Percentiles rank a stretch among this genome's conserved stretches.
These are phyloP conservation scores for Krasilnikovozyma curviuscula DNA, from an alignment of 768 basidiomycete genomes.

Conservation along the genomic window DNA sequence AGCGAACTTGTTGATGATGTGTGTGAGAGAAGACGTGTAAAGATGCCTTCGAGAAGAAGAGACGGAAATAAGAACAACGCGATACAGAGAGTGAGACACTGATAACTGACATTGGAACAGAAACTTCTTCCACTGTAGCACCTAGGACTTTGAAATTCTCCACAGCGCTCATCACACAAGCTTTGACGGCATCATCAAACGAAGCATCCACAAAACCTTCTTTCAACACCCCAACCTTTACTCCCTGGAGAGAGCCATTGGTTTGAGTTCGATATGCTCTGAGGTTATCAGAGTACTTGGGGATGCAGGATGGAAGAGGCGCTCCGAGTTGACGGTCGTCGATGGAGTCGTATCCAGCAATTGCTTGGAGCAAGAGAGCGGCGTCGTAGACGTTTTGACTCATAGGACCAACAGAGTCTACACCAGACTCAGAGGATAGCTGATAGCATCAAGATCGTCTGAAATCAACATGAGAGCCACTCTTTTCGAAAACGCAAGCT, in stretches of 20 bases:
- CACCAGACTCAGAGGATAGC: no score
- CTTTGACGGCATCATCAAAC: conserved; percentile 26
- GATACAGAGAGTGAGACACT: no score
- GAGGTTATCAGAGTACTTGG: conserved; percentile 23
- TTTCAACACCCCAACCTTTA: conserved; percentile 30
- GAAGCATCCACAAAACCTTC: conserved; percentile 30
- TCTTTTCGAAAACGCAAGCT: no score
- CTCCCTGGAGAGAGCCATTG: conserved; percentile 22
- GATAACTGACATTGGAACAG: conserved; percentile 28
- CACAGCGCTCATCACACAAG: no score
- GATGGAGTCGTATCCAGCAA: conserved; percentile 32
- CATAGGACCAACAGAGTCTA: no score
- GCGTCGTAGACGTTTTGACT: conserved; percentile 28
- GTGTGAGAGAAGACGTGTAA: conserved; percentile 8
- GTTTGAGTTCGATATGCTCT: conserved; percentile 14
- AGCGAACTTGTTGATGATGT: conserved; percentile 15
- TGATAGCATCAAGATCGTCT: no score
- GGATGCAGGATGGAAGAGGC: conserved; percentile 25
- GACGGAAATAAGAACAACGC: conserved; percentile 7
- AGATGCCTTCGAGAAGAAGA: conserved; percentile 1
- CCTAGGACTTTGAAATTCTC: conserved; percentile 27
- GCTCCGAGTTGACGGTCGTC: conserved; percentile 31
- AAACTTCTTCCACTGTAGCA: conserved; percentile 30
- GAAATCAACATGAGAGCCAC: no score
- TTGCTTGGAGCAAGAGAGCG: conserved; percentile 30